phyloP scores from a whole-genome alignment of 2,329 filamentous ascomycete genomes.

The Penicillium sp. region DNA sequence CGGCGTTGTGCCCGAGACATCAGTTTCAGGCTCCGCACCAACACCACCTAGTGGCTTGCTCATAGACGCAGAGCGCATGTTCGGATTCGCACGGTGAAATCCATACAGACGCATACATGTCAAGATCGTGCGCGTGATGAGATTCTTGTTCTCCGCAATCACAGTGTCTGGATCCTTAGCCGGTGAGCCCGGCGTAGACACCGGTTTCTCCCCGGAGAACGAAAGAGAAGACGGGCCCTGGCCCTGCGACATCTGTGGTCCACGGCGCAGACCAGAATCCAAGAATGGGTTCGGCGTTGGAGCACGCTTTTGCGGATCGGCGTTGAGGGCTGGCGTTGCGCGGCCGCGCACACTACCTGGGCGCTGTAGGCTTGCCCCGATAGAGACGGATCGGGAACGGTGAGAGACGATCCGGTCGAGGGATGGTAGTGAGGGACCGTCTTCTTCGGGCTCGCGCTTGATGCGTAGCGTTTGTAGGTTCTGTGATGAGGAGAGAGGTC shows the following conservation, averaged over 20 bases:
- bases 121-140: slow-evolving; percentile 43
- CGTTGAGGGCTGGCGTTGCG: slow-evolving; percentile 4
- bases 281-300: slow-evolving; percentile 28
- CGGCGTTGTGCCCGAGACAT: slow-evolving; percentile 8
- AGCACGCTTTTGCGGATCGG: slow-evolving; percentile 22
- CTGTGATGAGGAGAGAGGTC: slow-evolving; percentile 29
- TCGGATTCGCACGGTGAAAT: slow-evolving; percentile 36
- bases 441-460: slow-evolving; percentile 39
- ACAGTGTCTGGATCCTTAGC: slow-evolving; percentile 30
- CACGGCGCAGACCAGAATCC: slow-evolving; percentile 18
- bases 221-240: slow-evolving; percentile 16
- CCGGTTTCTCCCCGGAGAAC: slow-evolving; percentile 13
- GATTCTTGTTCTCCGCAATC: slow-evolving; percentile 40
- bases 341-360: slow-evolving; percentile 20
- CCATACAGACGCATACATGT: slow-evolving; percentile 47
- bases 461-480: slow-evolving; percentile 33
- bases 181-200: slow-evolving; percentile 16
- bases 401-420: slow-evolving; percentile 30
- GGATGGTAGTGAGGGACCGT: slow-evolving; percentile 20
- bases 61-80: slow-evolving; percentile 20
- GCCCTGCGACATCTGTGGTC: slow-evolving; percentile 7
- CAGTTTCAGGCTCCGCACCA: slow-evolving; percentile 11
- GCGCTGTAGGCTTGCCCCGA: slow-evolving; percentile 27
- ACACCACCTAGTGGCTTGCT: slow-evolving; percentile 9
- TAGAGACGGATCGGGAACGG: slow-evolving; percentile 35